Conservation (phyloP, 2,329 filamentous ascomycete genomes). For the Pyrenochaeta sp. region DNA sequence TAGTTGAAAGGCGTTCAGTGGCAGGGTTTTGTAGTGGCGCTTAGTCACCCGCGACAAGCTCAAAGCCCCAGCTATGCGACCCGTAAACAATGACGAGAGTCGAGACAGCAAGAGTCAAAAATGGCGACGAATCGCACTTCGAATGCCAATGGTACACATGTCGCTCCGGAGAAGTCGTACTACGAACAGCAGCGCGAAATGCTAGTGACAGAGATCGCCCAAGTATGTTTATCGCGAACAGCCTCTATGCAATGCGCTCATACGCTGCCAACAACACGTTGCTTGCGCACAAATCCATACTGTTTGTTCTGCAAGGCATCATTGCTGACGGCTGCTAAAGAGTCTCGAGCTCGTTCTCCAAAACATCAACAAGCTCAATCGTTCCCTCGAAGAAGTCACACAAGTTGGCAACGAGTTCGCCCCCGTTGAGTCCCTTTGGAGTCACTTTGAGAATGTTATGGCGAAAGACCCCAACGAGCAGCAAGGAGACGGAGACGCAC, state of each 20-base stretch:
- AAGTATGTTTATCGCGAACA: constrained; percentile 57
- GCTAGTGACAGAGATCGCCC: constrained; percentile 75
- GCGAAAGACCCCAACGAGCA: constrained; percentile 67
- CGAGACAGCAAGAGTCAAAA: neutral
- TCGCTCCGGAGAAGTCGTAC: constrained; percentile 56
- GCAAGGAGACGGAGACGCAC: constrained; percentile 27
- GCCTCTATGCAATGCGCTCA: constrained; percentile 42
- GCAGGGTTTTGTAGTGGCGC: constrained; percentile 32
- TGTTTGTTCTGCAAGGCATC: neutral
- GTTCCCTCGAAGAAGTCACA: constrained; percentile 89
- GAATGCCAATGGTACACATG: constrained; percentile 25
- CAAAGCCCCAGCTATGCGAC: constrained; percentile 10
- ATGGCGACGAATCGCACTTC: constrained; percentile 37
- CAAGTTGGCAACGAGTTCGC: constrained; percentile 96
- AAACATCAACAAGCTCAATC: constrained; percentile 95
- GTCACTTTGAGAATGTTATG: constrained; percentile 97
- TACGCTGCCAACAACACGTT: neutral
- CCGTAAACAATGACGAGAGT: constrained; percentile 7
- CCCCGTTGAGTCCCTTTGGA: constrained; percentile 97
- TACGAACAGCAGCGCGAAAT: constrained; percentile 80
- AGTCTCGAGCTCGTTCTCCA: constrained; percentile 88
- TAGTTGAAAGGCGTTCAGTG: constrained; percentile 17
- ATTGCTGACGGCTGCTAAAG: constrained; percentile 44
- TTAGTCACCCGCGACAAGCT: constrained; percentile 16
- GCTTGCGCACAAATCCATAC: neutral